Conservation (phyloP, 2,329 filamentous ascomycete genomes). For the Neobulgaria alba region DNA sequence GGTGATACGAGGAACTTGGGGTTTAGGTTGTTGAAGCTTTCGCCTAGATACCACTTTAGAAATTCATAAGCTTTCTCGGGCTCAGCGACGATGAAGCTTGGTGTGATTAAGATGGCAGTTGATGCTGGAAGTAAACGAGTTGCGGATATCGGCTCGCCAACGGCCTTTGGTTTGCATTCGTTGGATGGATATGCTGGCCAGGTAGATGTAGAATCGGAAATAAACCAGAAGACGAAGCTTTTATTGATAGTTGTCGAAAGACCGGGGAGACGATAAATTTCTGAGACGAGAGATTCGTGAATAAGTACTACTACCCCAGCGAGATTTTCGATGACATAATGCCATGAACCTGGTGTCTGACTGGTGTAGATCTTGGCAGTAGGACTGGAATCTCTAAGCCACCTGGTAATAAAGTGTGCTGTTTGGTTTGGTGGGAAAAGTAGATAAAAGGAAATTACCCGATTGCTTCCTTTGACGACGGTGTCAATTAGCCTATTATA, state of each 20-base stretch:
- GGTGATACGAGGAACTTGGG: conserved; percentile 5
- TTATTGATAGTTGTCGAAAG: conserved; percentile 6
- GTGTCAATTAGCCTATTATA: conserved; percentile 4
- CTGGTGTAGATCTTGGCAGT: conserved; percentile 37
- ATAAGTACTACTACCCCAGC: conserved; percentile 21
- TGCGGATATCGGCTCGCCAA: conserved; percentile 30
- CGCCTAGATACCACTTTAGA: conserved; percentile 34
- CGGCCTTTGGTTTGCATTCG: conserved; percentile 6
- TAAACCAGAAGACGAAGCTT: conserved; percentile 20
- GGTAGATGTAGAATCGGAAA: conserved; percentile 16
- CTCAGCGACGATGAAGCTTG: conserved; percentile 41
- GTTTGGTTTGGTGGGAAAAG: conserved; percentile 38
- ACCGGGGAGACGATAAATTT: conserved; percentile 16
- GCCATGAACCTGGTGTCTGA: conserved; percentile 38
- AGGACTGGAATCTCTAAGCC: conserved; percentile 35
- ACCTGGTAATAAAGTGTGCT: conserved; percentile 34
- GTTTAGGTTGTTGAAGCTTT: conserved; percentile 9
- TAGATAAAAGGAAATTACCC: conserved; percentile 36
- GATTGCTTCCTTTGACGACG: neutral
- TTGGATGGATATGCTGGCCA: conserved; percentile 26
- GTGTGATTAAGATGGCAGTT: conserved; percentile 39
- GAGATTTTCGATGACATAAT: conserved; percentile 30
- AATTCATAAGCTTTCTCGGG: conserved; percentile 33
- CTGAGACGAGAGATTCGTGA: conserved; percentile 19
- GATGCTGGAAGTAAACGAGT: conserved; percentile 38